Evolutionary conservation across 257 asterid species (phyloP), one percentile per base, ranked within the genome.

Genomic region (Paraleonurus japonicus): DNA sequence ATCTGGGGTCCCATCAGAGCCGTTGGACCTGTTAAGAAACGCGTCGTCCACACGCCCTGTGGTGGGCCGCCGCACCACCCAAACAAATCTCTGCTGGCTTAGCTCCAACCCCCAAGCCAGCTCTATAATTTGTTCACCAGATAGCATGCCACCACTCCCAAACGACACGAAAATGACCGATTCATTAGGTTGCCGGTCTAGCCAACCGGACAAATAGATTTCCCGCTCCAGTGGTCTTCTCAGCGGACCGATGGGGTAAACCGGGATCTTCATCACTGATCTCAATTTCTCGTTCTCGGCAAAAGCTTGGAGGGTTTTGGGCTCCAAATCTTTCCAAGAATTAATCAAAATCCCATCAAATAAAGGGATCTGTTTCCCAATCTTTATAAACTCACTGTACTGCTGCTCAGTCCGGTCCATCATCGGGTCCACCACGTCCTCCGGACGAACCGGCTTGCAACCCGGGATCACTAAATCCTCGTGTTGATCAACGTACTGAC

Each of bases 271-370:
- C 66, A 80, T 30, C 0, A 78, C 16, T 3, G 79, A 77, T 32
- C 62, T 66, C 54, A 81, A 22, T 4, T 6, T 2, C 28, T 80
- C 82, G 53, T 84, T 76, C 11, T 79, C 81, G 17, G 72, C 65
- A 2, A 87, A 67, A 8, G 93, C 90, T 69, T 76, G 55, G 24
- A 92, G 67, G 0, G 96, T 79, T 16, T n/a, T 7, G 1, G 80
- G 80, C 22, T 92, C 96, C 47, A 84, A 68, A 28, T 78, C 89
- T 3, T 72, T 82, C 95, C 96, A 92, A 0, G 96, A 83, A 15
- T 89, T 92, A 32, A 85, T 55, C 76, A 92, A 65, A 23, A 92
- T 76, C 73, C 97, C 97, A 61, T 92, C 96, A 7, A 65, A 76
- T 2, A 41, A 26, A 0, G 75, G 22, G 20, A 75, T 24, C 55